These are phyloP conservation scores for Populus deltoides DNA, from an alignment of 345 rosid genomes.

Conservation along the genomic window DNA sequence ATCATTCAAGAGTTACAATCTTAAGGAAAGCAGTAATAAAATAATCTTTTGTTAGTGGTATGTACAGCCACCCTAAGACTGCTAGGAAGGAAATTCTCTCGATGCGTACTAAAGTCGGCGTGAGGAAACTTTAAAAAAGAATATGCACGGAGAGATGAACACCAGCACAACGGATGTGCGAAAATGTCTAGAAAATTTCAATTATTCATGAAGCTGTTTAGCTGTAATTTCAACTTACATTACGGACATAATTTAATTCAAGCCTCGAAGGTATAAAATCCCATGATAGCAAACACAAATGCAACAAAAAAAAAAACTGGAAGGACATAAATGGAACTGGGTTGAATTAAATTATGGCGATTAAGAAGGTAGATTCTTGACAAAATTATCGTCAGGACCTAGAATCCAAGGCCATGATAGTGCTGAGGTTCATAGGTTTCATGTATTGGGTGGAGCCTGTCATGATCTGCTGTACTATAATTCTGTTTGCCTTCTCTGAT, in stretches of 20 bases:
- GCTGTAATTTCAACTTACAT: not conserved
- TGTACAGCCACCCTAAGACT: too few species aligned
- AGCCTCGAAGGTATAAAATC: not conserved
- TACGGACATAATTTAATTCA: not conserved
- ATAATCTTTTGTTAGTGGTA: too few species aligned
- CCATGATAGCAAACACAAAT: not conserved
- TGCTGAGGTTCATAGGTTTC: conserved; percentile 77
- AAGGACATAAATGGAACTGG: not conserved
- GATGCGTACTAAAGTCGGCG: too few species aligned
- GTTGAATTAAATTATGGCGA: not conserved
- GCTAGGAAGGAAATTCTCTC: too few species aligned
- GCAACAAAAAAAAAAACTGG: not conserved
- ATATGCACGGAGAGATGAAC: not conserved
- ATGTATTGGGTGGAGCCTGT: conserved; percentile 53
- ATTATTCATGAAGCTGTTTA: too few species aligned
- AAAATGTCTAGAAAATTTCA: not conserved
- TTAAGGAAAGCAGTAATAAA: too few species aligned
- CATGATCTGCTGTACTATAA: conserved; percentile 52
- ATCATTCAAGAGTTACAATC: too few species aligned
- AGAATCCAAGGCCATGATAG: conserved; percentile 58
- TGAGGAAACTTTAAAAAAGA: too few species aligned
- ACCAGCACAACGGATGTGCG: not conserved
- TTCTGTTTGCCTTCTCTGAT: conserved; percentile 65
- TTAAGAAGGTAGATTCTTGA: not conserved
- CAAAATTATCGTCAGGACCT: not conserved